Evolutionary conservation across 1,284 basidiomycete genomes (phyloP).

Genomic region (Puccinia horiana): DNA sequence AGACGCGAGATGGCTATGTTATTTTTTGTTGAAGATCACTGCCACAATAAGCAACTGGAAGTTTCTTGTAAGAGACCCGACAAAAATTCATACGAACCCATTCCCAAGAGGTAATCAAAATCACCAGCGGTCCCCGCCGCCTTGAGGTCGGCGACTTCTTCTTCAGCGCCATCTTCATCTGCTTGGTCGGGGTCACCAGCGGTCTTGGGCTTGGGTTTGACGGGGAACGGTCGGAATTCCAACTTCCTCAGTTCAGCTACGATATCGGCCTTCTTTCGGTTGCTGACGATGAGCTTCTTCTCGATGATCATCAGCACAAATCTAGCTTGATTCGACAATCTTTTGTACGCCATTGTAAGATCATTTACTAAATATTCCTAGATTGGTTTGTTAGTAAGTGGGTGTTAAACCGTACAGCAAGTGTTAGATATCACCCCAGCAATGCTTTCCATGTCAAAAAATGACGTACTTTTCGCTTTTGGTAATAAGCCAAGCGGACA

Average conservation of each 20-base stretch:
- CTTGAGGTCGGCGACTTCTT: constrained; percentile 62
- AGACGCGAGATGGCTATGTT: constrained; percentile 32
- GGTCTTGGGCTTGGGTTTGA: constrained; percentile 67
- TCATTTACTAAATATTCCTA: constrained; percentile 84
- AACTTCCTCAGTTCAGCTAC: constrained; percentile 78
- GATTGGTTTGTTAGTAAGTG: not conserved
- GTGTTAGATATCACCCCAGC: not conserved
- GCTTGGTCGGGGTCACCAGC: constrained; percentile 66
- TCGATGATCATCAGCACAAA: constrained; percentile 96
- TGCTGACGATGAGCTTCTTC: constrained; percentile 83
- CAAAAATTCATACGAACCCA: constrained; percentile 64
- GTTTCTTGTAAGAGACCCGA: constrained; percentile 47
- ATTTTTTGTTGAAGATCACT: constrained; percentile 43
- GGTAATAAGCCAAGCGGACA: constrained; percentile 82
- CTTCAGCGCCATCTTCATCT: constrained; percentile 68
- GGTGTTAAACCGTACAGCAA: constrained; percentile 1
- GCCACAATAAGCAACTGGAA: constrained; percentile 37
- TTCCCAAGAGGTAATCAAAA: constrained; percentile 90
- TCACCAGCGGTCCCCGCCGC: constrained; percentile 67
- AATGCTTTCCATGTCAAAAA: not conserved
- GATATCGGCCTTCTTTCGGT: constrained; percentile 85
- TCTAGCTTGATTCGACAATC: constrained; percentile 88
- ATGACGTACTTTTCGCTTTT: constrained; percentile 79
- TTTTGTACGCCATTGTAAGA: constrained; percentile 79
- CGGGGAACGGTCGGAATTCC: constrained; percentile 85